A percentile compares a stretch with the other conserved stretches of the same genome.
Evolutionary conservation across 192 early-diverging fungal species (phyloP).

Genomic region (Coemansia interrupta): DNA sequence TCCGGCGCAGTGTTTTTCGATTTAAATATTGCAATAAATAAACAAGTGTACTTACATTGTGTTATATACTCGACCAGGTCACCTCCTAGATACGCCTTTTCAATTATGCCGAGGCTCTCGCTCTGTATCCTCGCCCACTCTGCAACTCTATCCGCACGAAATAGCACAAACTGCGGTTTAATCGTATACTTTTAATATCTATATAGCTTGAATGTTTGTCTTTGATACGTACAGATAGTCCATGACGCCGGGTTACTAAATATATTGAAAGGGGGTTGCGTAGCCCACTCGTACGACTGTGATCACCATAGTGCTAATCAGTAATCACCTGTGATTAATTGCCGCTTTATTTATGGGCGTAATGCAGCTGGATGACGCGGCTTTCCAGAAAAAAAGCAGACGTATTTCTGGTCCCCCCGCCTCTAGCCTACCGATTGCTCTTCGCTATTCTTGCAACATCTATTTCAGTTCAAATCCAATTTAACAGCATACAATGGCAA

Average conservation of each 20-base stretch:
- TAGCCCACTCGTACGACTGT: not conserved
- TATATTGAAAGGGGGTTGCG: not conserved
- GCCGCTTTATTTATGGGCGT: no score
- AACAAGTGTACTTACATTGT: constrained; percentile 5
- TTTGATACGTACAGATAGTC: not conserved
- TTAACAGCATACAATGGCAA: constrained; percentile 64
- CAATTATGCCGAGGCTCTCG: not conserved
- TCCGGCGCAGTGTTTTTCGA: not conserved
- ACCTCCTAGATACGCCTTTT: not conserved
- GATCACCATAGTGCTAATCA: constrained; percentile 7
- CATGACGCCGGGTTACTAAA: not conserved
- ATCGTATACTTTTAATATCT: not conserved
- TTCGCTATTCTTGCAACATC: no score
- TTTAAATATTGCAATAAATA: not conserved
- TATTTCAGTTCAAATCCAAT: not conserved
- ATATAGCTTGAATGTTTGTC: not conserved
- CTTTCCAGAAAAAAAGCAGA: not conserved
- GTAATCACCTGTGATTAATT: constrained; percentile 11
- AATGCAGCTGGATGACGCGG: not conserved
- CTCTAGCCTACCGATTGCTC: no score
- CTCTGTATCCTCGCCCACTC: constrained; percentile 4
- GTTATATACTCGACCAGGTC: not conserved
- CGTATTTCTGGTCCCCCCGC: no score
- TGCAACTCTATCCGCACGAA: not conserved
- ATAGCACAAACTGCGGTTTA: not conserved